Evolutionary conservation across 1,284 basidiomycete species (phyloP).

Genomic region (Sanguinoderma infundibulare): DNA sequence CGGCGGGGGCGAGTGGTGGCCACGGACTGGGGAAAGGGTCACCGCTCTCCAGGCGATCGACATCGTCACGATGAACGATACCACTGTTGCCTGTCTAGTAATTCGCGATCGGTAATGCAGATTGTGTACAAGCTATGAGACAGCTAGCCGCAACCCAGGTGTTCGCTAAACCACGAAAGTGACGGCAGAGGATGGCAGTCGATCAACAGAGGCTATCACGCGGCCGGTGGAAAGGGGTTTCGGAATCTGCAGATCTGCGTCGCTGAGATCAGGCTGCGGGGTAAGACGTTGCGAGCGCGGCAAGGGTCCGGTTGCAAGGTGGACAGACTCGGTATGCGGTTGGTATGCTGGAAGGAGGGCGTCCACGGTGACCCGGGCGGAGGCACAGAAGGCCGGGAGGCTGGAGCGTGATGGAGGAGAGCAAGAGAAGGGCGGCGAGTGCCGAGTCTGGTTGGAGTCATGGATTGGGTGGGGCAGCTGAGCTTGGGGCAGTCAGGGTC

Average conservation of each 20-base stretch:
- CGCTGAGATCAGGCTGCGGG: neutral
- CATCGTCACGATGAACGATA: too few relatives aligned
- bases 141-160: neutral
- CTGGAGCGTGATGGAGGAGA: neutral
- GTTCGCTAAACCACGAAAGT: neutral
- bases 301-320: neutral
- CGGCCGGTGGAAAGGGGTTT: conserved; percentile 13
- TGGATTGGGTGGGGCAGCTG: too few relatives aligned
- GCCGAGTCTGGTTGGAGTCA: conserved; percentile 17
- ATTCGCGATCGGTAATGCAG: too few relatives aligned
- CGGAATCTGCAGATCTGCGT: conserved; percentile 1
- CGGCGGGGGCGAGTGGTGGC: neutral
- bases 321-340: conserved; percentile 2
- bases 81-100: too few relatives aligned
- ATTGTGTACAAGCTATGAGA: neutral
- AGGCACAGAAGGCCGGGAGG: neutral
- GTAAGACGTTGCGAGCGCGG: conserved; percentile 2
- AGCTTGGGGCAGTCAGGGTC: conserved; percentile 16
- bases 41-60: too few relatives aligned
- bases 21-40: too few relatives aligned
- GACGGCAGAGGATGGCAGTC: conserved; percentile 7
- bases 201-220: conserved; percentile 18
- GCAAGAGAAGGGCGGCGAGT: neutral
- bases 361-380: neutral
- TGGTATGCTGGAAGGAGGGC: neutral